Evolutionary conservation across 345 rosid genomes (phyloP).

Genomic region (Nasturtium officinale): DNA sequence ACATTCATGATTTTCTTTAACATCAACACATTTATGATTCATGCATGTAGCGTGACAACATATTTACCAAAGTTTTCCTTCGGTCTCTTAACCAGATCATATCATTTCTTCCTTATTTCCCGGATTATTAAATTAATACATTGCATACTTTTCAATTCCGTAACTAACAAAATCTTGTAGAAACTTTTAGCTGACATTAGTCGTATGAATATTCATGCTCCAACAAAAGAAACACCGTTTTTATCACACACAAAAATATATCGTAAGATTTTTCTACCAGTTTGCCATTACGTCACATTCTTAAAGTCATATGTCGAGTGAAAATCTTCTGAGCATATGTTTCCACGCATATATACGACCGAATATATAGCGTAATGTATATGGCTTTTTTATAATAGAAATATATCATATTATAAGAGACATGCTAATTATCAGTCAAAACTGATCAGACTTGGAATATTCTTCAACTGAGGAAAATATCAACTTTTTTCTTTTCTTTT

Average conservation of each 20-base stretch:
- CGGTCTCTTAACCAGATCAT: background rate
- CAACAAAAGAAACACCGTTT: conserved; percentile 6
- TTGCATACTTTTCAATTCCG: background rate
- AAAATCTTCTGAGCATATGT: background rate
- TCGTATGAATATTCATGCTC: conserved; percentile 16
- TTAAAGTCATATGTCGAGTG: background rate
- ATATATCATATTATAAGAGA: background rate
- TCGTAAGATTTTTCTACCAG: conserved; percentile 9
- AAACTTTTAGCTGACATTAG: background rate
- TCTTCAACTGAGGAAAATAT: background rate
- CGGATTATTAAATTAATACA: background rate
- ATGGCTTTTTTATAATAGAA: background rate
- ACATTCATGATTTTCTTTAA: background rate
- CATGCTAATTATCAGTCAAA: conserved; percentile 14
- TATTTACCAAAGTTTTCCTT: background rate
- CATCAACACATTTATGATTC: background rate
- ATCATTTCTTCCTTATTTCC: background rate
- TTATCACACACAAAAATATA: background rate
- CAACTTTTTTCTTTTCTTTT: background rate
- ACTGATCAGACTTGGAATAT: conserved; percentile 2
- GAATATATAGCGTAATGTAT: background rate
- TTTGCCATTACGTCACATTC: conserved; percentile 10
- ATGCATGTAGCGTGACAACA: background rate
- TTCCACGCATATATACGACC: background rate
- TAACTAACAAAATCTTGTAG: background rate